Conservation (phyloP, 345 rosid species). For the Geranium brycei region DNA sequence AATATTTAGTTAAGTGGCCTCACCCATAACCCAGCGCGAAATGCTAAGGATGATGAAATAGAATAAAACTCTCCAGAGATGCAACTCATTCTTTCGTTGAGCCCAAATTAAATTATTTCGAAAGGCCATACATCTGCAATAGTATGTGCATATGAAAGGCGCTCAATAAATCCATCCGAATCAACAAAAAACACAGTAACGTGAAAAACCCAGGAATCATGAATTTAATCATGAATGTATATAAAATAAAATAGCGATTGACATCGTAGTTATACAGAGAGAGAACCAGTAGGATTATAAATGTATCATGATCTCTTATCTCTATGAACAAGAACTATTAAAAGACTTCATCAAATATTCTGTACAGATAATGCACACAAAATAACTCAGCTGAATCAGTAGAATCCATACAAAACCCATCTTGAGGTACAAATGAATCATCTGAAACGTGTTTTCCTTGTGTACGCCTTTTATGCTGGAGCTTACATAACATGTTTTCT, state of each 20-base stretch:
- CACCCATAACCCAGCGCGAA: not conserved
- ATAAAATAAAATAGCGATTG: not conserved
- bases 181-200: not conserved
- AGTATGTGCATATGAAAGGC: not conserved
- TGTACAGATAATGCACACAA: no score
- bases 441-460: no score
- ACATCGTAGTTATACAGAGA: not conserved
- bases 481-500: no score
- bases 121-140: not conserved
- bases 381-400: no score
- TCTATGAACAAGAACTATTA: no score
- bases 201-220: not conserved
- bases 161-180: not conserved
- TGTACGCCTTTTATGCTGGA: no score
- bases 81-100: not conserved
- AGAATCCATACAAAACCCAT: no score
- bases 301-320: not conserved
- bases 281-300: not conserved
- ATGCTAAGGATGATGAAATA: not conserved
- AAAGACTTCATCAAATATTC: no score
- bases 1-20: not conserved
- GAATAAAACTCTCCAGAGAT: not conserved
- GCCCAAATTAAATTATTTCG: not conserved
- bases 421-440: no score
- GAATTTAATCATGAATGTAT: not conserved